These are phyloP conservation scores for Aureobasidium sp. DNA, from an alignment of 2,329 filamentous ascomycete species.

Conservation along the genomic window DNA sequence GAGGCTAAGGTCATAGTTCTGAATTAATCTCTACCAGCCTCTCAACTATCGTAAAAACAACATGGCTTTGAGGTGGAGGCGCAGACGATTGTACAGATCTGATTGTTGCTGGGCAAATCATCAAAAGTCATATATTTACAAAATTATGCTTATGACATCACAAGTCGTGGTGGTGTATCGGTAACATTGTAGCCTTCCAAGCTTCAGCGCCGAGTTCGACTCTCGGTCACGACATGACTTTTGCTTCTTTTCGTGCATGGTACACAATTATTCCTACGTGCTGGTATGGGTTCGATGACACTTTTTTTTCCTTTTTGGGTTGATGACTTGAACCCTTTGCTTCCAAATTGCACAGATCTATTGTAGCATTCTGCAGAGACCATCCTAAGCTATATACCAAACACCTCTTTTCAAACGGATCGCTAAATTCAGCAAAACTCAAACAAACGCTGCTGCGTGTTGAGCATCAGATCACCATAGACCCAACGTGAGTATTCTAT, in stretches of 20 bases:
- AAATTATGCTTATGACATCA: background rate
- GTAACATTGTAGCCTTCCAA: background rate
- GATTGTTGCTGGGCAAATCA: background rate
- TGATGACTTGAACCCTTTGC: background rate
- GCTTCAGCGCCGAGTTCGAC: background rate
- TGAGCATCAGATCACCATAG: background rate
- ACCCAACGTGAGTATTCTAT: background rate
- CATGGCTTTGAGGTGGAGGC: too few relatives aligned
- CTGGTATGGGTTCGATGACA: too few relatives aligned
- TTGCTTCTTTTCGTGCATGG: background rate
- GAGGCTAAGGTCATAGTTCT: too few relatives aligned
- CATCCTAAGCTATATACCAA: background rate
- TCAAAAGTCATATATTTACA: background rate
- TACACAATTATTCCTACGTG: too few relatives aligned
- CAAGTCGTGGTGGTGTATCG: background rate
- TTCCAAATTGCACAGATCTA: too few relatives aligned
- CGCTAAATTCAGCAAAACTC: background rate
- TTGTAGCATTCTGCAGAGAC: too few relatives aligned
- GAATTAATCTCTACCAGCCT: too few relatives aligned
- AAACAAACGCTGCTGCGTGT: background rate
- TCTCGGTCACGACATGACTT: background rate
- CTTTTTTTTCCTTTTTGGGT: background rate
- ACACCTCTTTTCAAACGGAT: too few relatives aligned
- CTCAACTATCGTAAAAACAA: too few relatives aligned
- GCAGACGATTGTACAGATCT: too few relatives aligned